A percentile compares a stretch with the other conserved stretches of the same genome.
These are phyloP conservation scores for Lotmaria passim DNA, from an alignment of 208 protist species.

Conservation along the genomic window DNA sequence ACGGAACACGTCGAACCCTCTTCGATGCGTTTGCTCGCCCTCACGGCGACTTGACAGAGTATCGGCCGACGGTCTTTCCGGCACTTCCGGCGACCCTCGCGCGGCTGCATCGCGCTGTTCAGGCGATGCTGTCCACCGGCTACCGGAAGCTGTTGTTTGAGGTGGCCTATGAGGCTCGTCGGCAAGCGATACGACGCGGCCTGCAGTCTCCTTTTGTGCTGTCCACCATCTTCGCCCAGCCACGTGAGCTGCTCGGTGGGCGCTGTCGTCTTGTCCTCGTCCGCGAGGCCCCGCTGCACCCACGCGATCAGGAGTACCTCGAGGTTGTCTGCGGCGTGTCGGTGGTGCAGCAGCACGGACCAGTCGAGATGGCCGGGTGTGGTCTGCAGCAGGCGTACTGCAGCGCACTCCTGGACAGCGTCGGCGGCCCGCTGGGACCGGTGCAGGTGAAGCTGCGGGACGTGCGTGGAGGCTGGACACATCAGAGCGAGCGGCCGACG, in stretches of 20 bases:
- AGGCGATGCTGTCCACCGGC: constrained; percentile 48
- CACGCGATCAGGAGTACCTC: constrained; percentile 70
- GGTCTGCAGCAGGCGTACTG: constrained; percentile 45
- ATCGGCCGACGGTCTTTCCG: constrained; percentile 64
- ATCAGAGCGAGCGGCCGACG: constrained; percentile 36
- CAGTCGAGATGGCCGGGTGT: constrained; percentile 56
- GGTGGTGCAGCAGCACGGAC: constrained; percentile 60
- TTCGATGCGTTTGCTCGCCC: constrained; percentile 45
- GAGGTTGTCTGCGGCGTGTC: constrained; percentile 63
- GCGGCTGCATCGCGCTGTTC: constrained; percentile 48
- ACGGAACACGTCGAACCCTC: constrained; percentile 67
- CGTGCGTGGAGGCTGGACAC: constrained; percentile 40
- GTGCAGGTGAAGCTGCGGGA: constrained; percentile 90
- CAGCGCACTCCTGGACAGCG: constrained; percentile 28
- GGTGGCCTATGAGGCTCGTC: constrained; percentile 54
- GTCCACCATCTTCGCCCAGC: constrained; percentile 75
- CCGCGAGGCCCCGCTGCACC: constrained; percentile 57
- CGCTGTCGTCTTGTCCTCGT: constrained; percentile 56
- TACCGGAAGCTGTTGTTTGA: constrained; percentile 69
- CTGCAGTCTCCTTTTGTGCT: constrained; percentile 81
- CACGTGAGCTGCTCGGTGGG: constrained; percentile 76
- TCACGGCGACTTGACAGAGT: constrained; percentile 78
- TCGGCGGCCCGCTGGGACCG: constrained; percentile 55
- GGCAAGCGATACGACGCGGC: constrained; percentile 55
- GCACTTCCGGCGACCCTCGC: constrained; percentile 74